These are phyloP conservation scores for Diophrys appendiculata DNA, from an alignment of 73 alveolate species.

Conservation along the genomic window DNA sequence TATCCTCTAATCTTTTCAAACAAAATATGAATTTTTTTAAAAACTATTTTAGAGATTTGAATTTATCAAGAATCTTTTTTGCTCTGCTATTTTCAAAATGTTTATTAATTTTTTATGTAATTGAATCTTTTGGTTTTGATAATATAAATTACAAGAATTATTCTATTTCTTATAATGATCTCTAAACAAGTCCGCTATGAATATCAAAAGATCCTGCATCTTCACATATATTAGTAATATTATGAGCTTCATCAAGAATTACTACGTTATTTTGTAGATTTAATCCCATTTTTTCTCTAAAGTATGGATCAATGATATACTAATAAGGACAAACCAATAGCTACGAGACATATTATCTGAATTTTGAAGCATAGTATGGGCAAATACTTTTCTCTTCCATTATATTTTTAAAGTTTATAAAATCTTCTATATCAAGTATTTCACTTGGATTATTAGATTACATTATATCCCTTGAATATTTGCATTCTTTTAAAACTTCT, in stretches of 20 bases:
- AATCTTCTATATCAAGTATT: not conserved
- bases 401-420: too few species aligned
- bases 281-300: slow-evolving; percentile 7
- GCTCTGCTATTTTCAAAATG: too few species aligned
- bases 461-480: not conserved
- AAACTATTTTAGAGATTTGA: too few species aligned
- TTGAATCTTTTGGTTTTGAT: too few species aligned
- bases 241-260: slow-evolving; percentile 30
- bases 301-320: not conserved
- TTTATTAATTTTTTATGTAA: too few species aligned
- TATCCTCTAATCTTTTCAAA: too few species aligned
- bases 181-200: too few species aligned
- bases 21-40: too few species aligned
- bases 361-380: not conserved
- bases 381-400: not conserved
- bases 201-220: slow-evolving; percentile 55
- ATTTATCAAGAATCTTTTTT: too few species aligned
- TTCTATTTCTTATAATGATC: too few species aligned
- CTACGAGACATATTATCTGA: not conserved
- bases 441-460: not conserved
- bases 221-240: slow-evolving; percentile 65
- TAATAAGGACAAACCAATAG: not conserved
- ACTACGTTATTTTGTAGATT: slow-evolving; percentile 1
- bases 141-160: too few species aligned
- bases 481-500: not conserved